Base-by-base conservation (phyloP, 345 rosid species). In the Dimocarpus longan region DNA sequence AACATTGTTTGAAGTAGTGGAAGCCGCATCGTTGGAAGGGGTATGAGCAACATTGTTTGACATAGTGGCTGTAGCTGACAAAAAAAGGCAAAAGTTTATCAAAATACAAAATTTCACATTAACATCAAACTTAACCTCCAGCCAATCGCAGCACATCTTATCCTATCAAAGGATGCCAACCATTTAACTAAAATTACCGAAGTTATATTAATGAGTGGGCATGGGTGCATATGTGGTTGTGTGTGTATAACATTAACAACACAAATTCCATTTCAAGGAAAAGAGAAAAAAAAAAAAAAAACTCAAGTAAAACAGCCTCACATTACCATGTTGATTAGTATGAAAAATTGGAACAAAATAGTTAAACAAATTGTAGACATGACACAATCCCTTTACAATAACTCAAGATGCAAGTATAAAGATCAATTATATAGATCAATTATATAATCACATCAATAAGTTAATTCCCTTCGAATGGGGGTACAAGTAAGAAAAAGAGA, bases 1-100 rank as follows among this genome's bases (percentile, higher is more conserved):
- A 44, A 82, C 87, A 87, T 56, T 90, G 80, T 77, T 88, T 54
- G 90, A 79, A 72, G 89, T 50, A 18, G 85, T 65, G 26, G 90
- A 82, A 43, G 69, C 37, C 15, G 66, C 42, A 56, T 22, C 0
- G 50, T 54, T 68, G 1, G 56, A 54, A n/a, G 82, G 68, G 43
- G 77, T 68, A 82, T 84, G 74, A 78, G 88, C 75, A 80, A 86
- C 84, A 66, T 2, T 54, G 19, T 67, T 76, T 15, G 81, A n/a
- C 77, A 89, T 65, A 69, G 83, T 78, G 81, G 75, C 78, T 40
- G 82, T 56, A 79, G 89, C 85, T 80, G 28, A 26, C 28, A 26
- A 26, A 26, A 26, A 26, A 26, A 26, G 28, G 28, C 28, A 26
- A 26, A 26, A 59, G 65, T 66, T 73, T 76, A 76, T 75, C 32